A percentile compares a stretch with the other conserved stretches of the same genome.
Conservation (phyloP, 768 basidiomycete species). For the Phylloporus sp. region DNA sequence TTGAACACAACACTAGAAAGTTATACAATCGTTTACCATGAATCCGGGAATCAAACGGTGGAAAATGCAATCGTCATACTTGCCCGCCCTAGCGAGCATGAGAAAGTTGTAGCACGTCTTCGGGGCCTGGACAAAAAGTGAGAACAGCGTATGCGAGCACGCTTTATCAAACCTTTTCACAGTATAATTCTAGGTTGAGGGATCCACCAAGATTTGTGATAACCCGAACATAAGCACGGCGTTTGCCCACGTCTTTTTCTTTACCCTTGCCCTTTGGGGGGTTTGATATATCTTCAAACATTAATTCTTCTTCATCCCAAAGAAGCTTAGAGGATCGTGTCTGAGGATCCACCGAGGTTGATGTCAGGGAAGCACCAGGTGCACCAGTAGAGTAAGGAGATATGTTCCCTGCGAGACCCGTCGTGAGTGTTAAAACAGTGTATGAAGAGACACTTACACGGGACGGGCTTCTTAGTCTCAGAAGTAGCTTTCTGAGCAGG, state of each 20-base stretch:
- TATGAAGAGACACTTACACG: slow-evolving; percentile 48
- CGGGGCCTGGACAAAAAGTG: slow-evolving; percentile 62
- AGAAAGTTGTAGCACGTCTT: slow-evolving; percentile 99
- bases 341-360: slow-evolving; percentile 83
- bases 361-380: slow-evolving; percentile 90
- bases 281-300: slow-evolving; percentile 92
- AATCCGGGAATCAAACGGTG: slow-evolving; percentile 93
- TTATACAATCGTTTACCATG: slow-evolving; percentile 57
- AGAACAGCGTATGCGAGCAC: neutral
- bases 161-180: slow-evolving; percentile 63
- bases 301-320: slow-evolving; percentile 99
- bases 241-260: slow-evolving; percentile 88
- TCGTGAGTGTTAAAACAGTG: neutral
- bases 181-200: slow-evolving; percentile 79
- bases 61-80: slow-evolving; percentile 87
- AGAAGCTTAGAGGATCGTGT: slow-evolving; percentile 66
- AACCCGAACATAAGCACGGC: slow-evolving; percentile 93
- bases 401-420: slow-evolving; percentile 61
- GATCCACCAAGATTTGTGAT: slow-evolving; percentile 90
- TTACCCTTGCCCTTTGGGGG: slow-evolving; percentile 83
- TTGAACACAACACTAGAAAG: neutral
- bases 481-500: slow-evolving; percentile 32
- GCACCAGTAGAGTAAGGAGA: slow-evolving; percentile 90
- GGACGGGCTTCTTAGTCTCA: slow-evolving; percentile 50
- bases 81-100: slow-evolving; percentile 85